These are phyloP conservation scores for Eucalyptus sideroxylon DNA, from an alignment of 345 rosid species.

Conservation along the genomic window DNA sequence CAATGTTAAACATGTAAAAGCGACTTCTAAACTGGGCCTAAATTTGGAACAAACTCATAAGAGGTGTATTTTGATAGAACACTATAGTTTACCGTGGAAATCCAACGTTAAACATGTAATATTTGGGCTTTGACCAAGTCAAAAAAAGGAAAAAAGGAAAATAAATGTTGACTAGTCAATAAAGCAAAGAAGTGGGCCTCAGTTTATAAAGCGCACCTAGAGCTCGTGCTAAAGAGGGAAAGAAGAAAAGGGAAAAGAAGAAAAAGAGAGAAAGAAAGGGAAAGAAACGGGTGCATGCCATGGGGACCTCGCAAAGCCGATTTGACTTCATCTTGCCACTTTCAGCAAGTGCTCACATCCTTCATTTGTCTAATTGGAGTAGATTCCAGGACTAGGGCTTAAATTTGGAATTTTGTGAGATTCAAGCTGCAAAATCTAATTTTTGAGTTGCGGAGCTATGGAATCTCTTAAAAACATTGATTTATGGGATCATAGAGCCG, in stretches of 20 bases:
- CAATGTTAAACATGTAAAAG: neutral
- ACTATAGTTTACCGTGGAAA: no score
- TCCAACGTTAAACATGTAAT: neutral
- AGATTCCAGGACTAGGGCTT: neutral
- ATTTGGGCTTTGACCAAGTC: no score
- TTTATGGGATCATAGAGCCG: neutral
- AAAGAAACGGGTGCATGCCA: neutral
- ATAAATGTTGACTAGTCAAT: no score
- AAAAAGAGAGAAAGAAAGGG: neutral
- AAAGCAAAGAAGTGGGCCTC: neutral
- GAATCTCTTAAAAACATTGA: neutral
- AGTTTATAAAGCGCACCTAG: neutral
- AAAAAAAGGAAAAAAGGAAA: no score
- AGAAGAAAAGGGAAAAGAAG: neutral
- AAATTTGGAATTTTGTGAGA: neutral
- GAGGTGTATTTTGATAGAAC: neutral
- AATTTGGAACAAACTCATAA: neutral
- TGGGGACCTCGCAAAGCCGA: fast-evolving
- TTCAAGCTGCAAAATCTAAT: no score
- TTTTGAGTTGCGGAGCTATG: neutral
- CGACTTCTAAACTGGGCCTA: neutral
- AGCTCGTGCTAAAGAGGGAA: neutral
- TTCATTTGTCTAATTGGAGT: neutral
- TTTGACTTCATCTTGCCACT: neutral
- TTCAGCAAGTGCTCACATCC: fast-evolving